Conservation (phyloP, 2,329 filamentous ascomycete species). For the Pseudogymnoascus sp. region DNA sequence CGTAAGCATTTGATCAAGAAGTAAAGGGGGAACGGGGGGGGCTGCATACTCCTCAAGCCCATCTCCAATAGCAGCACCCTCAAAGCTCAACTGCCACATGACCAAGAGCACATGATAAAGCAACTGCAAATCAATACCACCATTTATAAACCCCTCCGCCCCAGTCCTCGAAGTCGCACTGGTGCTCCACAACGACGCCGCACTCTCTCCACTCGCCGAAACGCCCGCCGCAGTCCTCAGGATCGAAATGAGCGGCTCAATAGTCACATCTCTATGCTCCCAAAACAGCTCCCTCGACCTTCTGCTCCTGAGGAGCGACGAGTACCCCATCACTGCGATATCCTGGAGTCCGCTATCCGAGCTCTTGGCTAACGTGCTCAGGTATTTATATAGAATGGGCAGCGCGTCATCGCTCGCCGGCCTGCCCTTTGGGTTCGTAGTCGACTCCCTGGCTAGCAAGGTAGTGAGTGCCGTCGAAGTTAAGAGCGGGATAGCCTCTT, state of each 20-base stretch:
- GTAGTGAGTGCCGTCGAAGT: constrained; percentile 78
- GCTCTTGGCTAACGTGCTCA: constrained; percentile 74
- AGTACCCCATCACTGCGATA: constrained; percentile 89
- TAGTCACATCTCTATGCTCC: constrained; percentile 78
- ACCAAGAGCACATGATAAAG: constrained; percentile 91
- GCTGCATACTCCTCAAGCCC: constrained; percentile 72
- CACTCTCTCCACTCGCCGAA: constrained; percentile 53
- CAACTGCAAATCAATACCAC: constrained; percentile 83
- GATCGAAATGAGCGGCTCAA: constrained; percentile 74
- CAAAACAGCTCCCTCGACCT: constrained; percentile 77
- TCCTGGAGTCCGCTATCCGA: constrained; percentile 87
- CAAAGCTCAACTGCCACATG: constrained; percentile 94
- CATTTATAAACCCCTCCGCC: constrained; percentile 56
- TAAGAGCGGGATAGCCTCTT: constrained; percentile 80
- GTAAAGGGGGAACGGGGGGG: not conserved
- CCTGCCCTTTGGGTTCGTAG: constrained; percentile 53
- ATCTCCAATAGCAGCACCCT: constrained; percentile 62
- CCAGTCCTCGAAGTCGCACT: constrained; percentile 44
- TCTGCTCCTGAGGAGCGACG: constrained; percentile 67
- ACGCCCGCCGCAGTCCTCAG: constrained; percentile 69
- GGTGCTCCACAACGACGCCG: constrained; percentile 53
- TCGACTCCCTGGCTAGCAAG: constrained; percentile 58
- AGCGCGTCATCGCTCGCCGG: constrained; percentile 65
- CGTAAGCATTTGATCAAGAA: constrained; percentile 20
- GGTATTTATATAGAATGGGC: constrained; percentile 74